Evolutionary conservation across 306 rosid genomes (phyloP).

Genomic region (Cyclanthera cordifolia): DNA sequence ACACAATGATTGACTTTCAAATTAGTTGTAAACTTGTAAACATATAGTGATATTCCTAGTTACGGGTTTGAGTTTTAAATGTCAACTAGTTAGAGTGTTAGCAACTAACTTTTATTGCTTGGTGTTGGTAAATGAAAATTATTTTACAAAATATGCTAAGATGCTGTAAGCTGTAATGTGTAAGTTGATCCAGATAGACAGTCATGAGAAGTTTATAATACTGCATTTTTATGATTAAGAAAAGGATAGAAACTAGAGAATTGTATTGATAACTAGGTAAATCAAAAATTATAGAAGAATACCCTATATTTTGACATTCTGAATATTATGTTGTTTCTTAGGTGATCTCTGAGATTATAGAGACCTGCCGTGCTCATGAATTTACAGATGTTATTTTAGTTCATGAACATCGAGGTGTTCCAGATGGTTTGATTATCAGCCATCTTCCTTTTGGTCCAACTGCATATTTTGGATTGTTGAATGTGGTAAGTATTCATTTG

Average conservation of each 20-base stretch:
- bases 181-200: background rate
- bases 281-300: background rate
- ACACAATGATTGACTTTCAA: background rate
- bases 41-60: background rate
- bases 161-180: background rate
- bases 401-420: conserved; percentile 94
- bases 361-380: conserved; percentile 75
- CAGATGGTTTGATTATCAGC: conserved; percentile 75
- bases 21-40: background rate
- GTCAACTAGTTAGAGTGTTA: background rate
- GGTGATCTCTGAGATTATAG: conserved; percentile 86
- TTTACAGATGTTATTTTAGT: conserved; percentile 67
- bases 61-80: background rate
- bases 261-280: background rate
- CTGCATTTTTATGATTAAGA: background rate
- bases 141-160: background rate
- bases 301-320: background rate
- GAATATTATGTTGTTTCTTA: conserved; percentile 18
- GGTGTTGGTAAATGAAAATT: background rate
- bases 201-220: background rate
- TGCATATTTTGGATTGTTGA: conserved; percentile 74
- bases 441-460: conserved; percentile 93
- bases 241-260: background rate
- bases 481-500: conserved; percentile 54
- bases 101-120: background rate